Percentiles rank a stretch among this genome's conserved stretches.
Evolutionary conservation across 1,284 basidiomycete genomes (phyloP).

Genomic region (Naganishia cerealis): DNA sequence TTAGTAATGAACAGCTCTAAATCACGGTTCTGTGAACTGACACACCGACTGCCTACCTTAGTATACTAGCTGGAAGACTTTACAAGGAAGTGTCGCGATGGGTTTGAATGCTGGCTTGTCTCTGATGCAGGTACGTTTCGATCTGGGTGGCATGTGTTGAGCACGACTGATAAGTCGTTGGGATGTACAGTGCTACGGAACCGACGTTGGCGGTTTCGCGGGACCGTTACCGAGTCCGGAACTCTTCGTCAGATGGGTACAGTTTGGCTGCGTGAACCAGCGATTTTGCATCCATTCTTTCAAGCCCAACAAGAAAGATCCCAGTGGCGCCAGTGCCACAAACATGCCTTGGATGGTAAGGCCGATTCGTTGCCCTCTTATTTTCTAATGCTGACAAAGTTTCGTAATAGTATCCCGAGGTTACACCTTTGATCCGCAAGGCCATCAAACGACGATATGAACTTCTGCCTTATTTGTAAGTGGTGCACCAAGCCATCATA

Average conservation of each 20-base stretch:
- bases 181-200: conserved; percentile 41
- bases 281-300: conserved; percentile 55
- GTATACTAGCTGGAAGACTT: conserved; percentile 52
- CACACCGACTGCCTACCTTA: not conserved
- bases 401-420: conserved; percentile 49
- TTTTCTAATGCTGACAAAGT: conserved; percentile 2
- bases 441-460: conserved; percentile 56
- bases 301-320: conserved; percentile 54
- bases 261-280: conserved; percentile 52
- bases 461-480: conserved; percentile 51
- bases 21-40: not conserved
- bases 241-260: conserved; percentile 56
- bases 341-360: conserved; percentile 56
- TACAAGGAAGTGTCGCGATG: conserved; percentile 50
- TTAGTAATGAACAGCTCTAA: conserved; percentile 1
- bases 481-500: not conserved
- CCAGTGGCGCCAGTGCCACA: conserved; percentile 48
- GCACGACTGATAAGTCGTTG: not conserved
- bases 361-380: conserved; percentile 27
- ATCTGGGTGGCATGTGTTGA: not conserved
- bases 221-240: conserved; percentile 54
- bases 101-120: conserved; percentile 52
- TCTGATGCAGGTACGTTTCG: conserved; percentile 43
- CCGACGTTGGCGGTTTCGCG: conserved; percentile 56
- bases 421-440: conserved; percentile 50